Evolutionary conservation across 805 yeast species (phyloP), one percentile per base, ranked within the genome.

Genomic region (Clavispora santaluciae): DNA sequence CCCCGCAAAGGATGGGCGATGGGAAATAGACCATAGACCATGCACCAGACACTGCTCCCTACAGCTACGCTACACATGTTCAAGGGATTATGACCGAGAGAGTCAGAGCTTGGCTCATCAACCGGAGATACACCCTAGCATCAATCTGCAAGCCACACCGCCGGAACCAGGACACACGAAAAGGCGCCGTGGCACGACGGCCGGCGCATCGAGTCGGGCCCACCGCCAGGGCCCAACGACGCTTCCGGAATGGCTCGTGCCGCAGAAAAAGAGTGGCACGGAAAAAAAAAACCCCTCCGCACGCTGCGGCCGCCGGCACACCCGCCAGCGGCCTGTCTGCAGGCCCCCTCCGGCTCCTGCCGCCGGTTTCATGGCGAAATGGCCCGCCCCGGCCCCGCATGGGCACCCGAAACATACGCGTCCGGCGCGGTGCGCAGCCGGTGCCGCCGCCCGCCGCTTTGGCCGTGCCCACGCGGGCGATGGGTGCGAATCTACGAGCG

Each of bases 61-160:
- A n/a, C n/a, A n/a, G n/a, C n/a, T 16, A 23, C 25, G 25, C 13
- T 13, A 18, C 22, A 13, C 13, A 60, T 68, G 72, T 70, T 38
- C 57, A 56, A 69, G 72, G 69, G 75, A 64, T 63, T 48, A 71
- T 71, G 76, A 71, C 76, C 76, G 75, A 68, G 54, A 63, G 73
- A 67, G 56, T 70, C 76, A 70, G 42, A 36, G 54, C 50, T 31
- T 21, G 43, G 59, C 66, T 71, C 75, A 60, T 68, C 71, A 66
- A 60, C 59, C 75, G 76, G 76, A 71, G 76, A 71, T 71, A 71
- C 76, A 66, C 75, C 68, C 72, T 64, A 41, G 29, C 40, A 11
- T 49, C 40, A 22, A 42, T 48, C 45, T 50, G 37, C 47, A 35
- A 38, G 39, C 50, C 49, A 43, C 50, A 35, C 45, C 40, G 37